Evolutionary conservation across 176 grass and related monocot genomes (phyloP), one percentile per base, ranked within the genome.

Genomic region (Phragmites australis): DNA sequence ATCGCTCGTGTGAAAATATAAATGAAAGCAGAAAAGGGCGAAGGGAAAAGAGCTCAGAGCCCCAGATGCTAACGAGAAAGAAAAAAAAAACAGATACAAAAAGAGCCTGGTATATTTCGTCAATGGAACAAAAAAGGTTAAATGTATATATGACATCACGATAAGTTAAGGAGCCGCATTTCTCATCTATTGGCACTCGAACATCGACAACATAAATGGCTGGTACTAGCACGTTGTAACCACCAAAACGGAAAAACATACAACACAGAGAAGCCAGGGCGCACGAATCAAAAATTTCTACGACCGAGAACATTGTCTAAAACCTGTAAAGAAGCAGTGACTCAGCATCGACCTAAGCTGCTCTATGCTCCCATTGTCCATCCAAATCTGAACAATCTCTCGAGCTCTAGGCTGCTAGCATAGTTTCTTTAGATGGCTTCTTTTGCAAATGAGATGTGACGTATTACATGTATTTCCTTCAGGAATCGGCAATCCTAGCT

Each of bases 251-350:
- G 5, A 30, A 37, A 48, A 46, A 2, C 23, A 65, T 56, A 83
- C 21, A 49, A 17, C 51, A 77, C 63, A 84, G 1, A 65, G 1
- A 39, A n/a, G 47, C 4, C 10, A 3, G n/a, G n/a, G n/a, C 31
- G 2, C 59, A 52, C 12, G 1, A 80, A 52, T 21, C 50, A 82
- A n/a, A n/a, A n/a, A n/a, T n/a, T n/a, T 74, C 32, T 68, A 71
- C 44, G 53, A 49, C 27, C 14, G 13, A 16, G 10, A 61, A 19
- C 54, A 63, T 42, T 52, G 47, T 65, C 57, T 42, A 55, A 22
- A 65, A 52, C 46, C 46, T 55, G 32, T 61, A 53, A 31, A 32
- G 62, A 44, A 3, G 26, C 14, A 44, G n/a, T 17, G 50, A 39
- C 63, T 68, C 63, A 47, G 60, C 19, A 65, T n/a, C 19, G 17